Evolutionary conservation across 2,329 filamentous ascomycete species (phyloP).

Genomic region (Pseudogymnoascus sp.): DNA sequence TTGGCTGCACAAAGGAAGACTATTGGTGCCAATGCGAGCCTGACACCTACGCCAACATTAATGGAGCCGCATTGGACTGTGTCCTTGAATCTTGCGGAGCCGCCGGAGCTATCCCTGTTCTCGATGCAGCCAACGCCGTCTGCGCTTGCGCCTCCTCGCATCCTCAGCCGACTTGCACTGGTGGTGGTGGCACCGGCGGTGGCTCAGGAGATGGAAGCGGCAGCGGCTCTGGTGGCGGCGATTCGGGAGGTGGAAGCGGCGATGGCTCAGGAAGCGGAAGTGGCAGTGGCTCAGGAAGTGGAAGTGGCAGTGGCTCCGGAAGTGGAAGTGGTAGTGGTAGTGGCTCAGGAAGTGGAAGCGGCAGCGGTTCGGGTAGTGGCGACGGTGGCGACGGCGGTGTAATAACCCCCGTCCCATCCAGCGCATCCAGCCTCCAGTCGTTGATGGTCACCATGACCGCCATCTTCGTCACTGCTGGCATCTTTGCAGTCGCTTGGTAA

Average conservation of each 20-base stretch:
- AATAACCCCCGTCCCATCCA: not conserved
- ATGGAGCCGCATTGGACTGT: not conserved
- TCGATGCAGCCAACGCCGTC: not conserved
- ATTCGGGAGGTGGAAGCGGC: not conserved
- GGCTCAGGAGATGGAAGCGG: no score
- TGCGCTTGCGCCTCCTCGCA: not conserved
- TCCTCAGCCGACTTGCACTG: constrained; percentile 2
- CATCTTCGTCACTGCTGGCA: not conserved
- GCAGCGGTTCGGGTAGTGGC: not conserved
- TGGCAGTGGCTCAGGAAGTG: not conserved
- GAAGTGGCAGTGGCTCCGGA: not conserved
- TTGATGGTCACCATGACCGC: not conserved
- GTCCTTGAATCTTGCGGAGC: no score
- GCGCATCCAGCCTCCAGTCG: not conserved
- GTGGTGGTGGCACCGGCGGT: no score
- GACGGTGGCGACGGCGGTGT: not conserved
- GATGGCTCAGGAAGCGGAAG: not conserved
- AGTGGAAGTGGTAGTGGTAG: not conserved
- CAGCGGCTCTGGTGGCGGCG: not conserved
- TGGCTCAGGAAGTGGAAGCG: not conserved
- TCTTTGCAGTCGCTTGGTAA: not conserved
- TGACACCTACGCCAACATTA: not conserved
- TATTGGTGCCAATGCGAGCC: constrained; percentile 1
- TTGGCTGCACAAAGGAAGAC: not conserved
- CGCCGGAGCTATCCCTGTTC: no score